Conservation (phyloP, 306 rosid species). For the Fagus crenata region DNA sequence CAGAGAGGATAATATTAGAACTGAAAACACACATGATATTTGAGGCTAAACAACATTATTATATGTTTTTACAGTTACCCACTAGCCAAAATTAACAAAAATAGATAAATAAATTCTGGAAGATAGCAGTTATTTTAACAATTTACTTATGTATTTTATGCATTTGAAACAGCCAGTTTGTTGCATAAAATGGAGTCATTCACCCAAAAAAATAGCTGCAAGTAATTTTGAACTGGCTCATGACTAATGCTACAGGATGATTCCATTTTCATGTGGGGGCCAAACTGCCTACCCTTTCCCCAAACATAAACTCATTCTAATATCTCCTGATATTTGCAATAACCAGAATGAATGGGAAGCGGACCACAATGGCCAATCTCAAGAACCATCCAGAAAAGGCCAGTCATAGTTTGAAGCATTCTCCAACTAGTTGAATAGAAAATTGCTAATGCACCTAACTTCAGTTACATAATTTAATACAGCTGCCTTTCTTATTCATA, state of each 20-base stretch:
- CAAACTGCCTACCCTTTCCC: not conserved
- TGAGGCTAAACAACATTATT: constrained; percentile 3
- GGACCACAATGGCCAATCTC: not conserved
- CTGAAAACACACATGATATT: constrained; percentile 8
- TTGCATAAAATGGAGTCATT: not conserved
- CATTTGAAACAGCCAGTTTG: not conserved
- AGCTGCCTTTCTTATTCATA: not conserved
- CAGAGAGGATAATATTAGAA: constrained; percentile 1
- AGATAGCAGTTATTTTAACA: not conserved
- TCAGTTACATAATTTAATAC: not conserved
- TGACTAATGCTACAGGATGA: not conserved
- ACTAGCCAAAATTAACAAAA: not conserved
- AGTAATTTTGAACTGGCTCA: not conserved
- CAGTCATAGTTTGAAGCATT: not conserved
- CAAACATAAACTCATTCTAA: not conserved
- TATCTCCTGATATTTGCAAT: not conserved
- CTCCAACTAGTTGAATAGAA: not conserved
- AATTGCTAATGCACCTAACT: not conserved
- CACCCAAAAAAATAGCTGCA: not conserved
- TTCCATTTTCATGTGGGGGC: not conserved
- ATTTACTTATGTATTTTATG: not conserved
- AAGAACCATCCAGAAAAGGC: not conserved
- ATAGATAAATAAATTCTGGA: not conserved
- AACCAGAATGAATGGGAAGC: not conserved
- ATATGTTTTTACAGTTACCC: not conserved